Evolutionary conservation across 805 yeast genomes (phyloP).

Genomic region (Hemisphaericaspora nanyangensis): DNA sequence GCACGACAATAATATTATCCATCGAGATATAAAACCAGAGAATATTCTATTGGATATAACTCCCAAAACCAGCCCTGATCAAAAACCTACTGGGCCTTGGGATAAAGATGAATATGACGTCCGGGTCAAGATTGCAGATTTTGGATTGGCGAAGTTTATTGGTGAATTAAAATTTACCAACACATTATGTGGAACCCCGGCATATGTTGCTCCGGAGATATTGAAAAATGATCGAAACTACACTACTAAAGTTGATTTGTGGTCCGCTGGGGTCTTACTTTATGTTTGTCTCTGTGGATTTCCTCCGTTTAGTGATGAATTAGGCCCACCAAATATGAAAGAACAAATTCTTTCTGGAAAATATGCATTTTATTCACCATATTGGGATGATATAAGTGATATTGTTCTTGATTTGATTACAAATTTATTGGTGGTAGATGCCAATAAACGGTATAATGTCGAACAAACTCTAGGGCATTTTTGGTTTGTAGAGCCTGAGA

Average conservation of each 20-base stretch:
- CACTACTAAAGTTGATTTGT: conserved; percentile 69
- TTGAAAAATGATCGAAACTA: conserved; percentile 53
- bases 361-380: conserved; percentile 74
- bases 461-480: conserved; percentile 35
- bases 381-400: conserved; percentile 72
- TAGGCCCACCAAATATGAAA: conserved; percentile 75
- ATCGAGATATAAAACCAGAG: conserved; percentile 45
- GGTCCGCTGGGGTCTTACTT: conserved; percentile 78
- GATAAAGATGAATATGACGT: conserved; percentile 58
- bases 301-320: conserved; percentile 80
- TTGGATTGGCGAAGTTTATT: conserved; percentile 67
- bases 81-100: conserved; percentile 50
- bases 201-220: conserved; percentile 84
- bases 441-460: conserved; percentile 41
- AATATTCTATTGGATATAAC: conserved; percentile 47
- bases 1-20: conserved; percentile 39
- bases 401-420: conserved; percentile 63
- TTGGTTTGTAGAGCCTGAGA: conserved; percentile 37
- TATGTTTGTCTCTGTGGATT: conserved; percentile 82
- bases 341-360: conserved; percentile 67
- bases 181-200: conserved; percentile 83
- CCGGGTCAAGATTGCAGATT: conserved; percentile 75
- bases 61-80: conserved; percentile 28
- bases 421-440: conserved; percentile 52
- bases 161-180: conserved; percentile 73